Conservation (phyloP, 164 flowering plant species). For the Echeveria elegans region DNA sequence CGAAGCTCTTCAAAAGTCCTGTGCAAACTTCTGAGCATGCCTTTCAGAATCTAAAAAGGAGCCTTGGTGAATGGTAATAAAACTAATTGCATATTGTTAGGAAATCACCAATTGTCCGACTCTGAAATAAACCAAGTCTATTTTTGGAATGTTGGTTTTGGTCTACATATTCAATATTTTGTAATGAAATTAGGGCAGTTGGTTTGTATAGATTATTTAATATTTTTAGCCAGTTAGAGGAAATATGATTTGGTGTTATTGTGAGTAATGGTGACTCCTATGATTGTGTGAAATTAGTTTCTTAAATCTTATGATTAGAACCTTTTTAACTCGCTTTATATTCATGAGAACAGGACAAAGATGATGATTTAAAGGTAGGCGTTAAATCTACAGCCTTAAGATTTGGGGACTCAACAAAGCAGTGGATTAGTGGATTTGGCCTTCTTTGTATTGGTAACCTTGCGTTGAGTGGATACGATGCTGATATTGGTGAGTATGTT, state of each 20-base stretch:
- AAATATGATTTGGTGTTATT: no score
- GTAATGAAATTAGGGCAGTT: neutral
- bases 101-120: neutral
- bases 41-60: neutral
- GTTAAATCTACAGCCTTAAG: constrained; percentile 95
- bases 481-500: constrained; percentile 48
- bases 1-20: neutral
- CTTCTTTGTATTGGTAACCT: constrained; percentile 62
- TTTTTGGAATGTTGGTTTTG: neutral
- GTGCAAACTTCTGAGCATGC: neutral
- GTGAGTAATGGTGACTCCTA: no score
- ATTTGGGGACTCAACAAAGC: constrained; percentile 75
- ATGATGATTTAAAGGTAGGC: constrained; percentile 93
- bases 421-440: constrained; percentile 77
- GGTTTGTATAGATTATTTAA: neutral
- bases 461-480: constrained; percentile 71
- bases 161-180: neutral
- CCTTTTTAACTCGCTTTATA: neutral
- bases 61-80: neutral
- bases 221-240: no score
- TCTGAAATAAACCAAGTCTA: neutral
- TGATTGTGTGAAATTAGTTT: no score
- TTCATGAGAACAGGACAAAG: constrained; percentile 63
- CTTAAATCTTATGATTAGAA: no score
- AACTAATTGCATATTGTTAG: neutral